Percentiles rank a stretch among this genome's conserved stretches.
Evolutionary conservation across 2,329 filamentous ascomycete species (phyloP).

Genomic region (Penicillium sp.): DNA sequence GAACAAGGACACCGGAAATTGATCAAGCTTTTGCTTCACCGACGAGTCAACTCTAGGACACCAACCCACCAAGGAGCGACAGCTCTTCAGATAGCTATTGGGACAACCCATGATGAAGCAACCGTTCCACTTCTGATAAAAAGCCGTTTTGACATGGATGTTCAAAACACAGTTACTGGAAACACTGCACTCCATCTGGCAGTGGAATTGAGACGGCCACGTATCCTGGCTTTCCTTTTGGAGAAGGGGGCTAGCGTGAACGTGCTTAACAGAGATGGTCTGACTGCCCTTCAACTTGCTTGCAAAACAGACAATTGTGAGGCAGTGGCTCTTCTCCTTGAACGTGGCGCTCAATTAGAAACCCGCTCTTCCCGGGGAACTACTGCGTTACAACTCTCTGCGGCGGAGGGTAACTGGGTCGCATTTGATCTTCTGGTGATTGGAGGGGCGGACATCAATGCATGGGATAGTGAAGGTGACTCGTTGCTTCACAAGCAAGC

Average conservation of each 20-base stretch:
- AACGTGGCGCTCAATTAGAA: slow-evolving; percentile 29
- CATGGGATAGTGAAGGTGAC: slow-evolving; percentile 31
- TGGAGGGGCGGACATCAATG: slow-evolving; percentile 34
- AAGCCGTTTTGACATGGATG: slow-evolving; percentile 25
- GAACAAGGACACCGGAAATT: slow-evolving; percentile 28
- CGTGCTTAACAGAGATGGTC: slow-evolving; percentile 26
- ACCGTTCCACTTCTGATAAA: slow-evolving; percentile 35
- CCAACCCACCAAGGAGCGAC: slow-evolving; percentile 23
- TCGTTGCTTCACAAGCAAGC: slow-evolving; percentile 32
- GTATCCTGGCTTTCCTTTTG: slow-evolving; percentile 31
- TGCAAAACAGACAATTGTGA: slow-evolving; percentile 33
- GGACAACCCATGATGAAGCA: slow-evolving; percentile 30
- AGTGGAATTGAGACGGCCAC: slow-evolving; percentile 24
- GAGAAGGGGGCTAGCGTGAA: slow-evolving; percentile 31
- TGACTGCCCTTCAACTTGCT: slow-evolving; percentile 33
- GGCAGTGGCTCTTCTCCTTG: slow-evolving; percentile 29
- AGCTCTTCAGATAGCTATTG: slow-evolving; percentile 30
- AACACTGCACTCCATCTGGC: slow-evolving; percentile 33
- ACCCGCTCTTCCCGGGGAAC: slow-evolving; percentile 21
- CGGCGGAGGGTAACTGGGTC: slow-evolving; percentile 26
- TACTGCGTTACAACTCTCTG: slow-evolving; percentile 32
- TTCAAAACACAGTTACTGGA: slow-evolving; percentile 25
- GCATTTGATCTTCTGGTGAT: slow-evolving; percentile 33
- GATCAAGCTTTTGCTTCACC: slow-evolving; percentile 27
- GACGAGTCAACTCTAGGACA: slow-evolving; percentile 17